Percentiles rank a stretch among this genome's conserved stretches.
Evolutionary conservation across 345 rosid species (phyloP).

Genomic region (Rhizophora mangle): DNA sequence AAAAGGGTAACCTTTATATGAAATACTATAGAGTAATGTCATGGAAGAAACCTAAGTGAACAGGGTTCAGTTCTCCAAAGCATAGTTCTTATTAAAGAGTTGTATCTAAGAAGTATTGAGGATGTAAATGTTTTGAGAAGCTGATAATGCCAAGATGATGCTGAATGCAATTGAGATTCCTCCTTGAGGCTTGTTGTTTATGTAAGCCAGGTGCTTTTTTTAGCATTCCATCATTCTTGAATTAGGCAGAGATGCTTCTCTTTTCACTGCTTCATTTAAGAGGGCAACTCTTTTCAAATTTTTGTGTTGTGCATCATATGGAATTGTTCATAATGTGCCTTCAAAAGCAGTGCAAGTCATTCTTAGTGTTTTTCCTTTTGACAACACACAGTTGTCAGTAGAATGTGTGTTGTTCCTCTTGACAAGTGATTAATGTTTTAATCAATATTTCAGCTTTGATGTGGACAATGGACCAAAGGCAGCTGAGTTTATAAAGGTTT

Average conservation of each 20-base stretch:
- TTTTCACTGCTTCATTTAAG: neutral
- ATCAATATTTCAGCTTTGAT: conserved; percentile 63
- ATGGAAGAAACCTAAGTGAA: too few species aligned
- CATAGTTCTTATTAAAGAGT: too few species aligned
- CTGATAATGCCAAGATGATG: too few species aligned
- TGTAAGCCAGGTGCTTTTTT: neutral
- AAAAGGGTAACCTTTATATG: neutral
- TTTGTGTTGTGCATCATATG: neutral
- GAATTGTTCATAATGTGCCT: too few species aligned
- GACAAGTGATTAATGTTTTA: conserved; percentile 6
- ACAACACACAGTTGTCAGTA: neutral
- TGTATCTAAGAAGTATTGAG: too few species aligned
- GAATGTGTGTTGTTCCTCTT: neutral
- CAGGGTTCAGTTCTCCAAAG: too few species aligned
- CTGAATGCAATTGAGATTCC: neutral
- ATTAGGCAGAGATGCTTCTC: neutral
- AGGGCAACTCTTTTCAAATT: neutral
- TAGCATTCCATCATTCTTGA: neutral
- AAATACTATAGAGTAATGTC: too few species aligned
- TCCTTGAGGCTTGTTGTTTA: neutral
- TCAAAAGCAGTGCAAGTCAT: neutral
- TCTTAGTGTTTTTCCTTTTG: neutral
- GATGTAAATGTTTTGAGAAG: too few species aligned
- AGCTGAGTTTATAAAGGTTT: conserved; percentile 87
- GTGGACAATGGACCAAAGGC: conserved; percentile 89